Evolutionary conservation across 2,329 filamentous ascomycete genomes (phyloP), one percentile per base, ranked within the genome.

Genomic region (Monosporascus sp.): DNA sequence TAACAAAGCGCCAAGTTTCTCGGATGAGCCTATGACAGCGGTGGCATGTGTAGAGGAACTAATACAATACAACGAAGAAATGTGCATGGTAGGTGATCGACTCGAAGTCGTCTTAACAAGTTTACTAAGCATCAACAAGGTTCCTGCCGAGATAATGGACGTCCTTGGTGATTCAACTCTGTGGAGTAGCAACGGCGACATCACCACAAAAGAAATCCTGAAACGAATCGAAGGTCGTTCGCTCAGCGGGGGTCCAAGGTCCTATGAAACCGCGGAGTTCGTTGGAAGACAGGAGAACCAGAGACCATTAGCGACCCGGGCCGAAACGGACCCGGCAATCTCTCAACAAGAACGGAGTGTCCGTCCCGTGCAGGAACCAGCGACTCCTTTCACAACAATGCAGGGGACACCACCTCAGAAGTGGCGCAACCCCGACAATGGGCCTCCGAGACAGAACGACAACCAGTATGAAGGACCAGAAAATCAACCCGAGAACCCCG

Each of bases 181-280:
- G 50, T 93, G 95, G 72, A 90, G 86, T 67, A 88, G 85, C 65
- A 86, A 81, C 58, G 86, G 88, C 46, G 93, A 99, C 55, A 86
- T 97, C 57, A 97, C 93, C 1, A 96, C 92, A 6, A 99, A 99
- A 71, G 94, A 99, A 65, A 97, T 99, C 51, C 79, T 99, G 50
- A 96, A 93, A 69, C 85, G 90, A 53, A 97, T 95, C 71, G 91
- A 91, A 49, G 90, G 96, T 65, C 87, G 94, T 57, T 72, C 74
- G 52, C 65, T 67, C 1, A 73, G 67, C 54, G 70, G 72, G 14
- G 77, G 77, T 7, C 74, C 78, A 44, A 73, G 85, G 73, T 72
- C 88, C 76, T 74, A 81, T 74, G 82, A 84, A 71, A 73, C 79
- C 65, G 73, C 78, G 68, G 78, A 84, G 66, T 74, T 79, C 68